Evolutionary conservation across 306 rosid genomes (phyloP).

Genomic region (Castanospermum australe): DNA sequence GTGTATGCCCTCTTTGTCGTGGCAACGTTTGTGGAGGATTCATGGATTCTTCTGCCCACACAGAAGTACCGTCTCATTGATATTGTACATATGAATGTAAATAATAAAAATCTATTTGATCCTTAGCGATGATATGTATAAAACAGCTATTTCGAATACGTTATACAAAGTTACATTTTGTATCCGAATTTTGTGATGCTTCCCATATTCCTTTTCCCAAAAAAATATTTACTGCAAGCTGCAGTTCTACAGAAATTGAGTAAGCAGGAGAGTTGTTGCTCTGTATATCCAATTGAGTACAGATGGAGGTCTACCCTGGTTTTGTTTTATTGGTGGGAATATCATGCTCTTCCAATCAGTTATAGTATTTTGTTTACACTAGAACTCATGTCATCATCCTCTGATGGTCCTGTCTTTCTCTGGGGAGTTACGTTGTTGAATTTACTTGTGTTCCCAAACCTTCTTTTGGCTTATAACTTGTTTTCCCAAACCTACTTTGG

Average conservation of each 20-base stretch:
- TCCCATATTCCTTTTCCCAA: too few species aligned
- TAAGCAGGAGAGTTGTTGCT: too few species aligned
- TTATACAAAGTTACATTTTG: not conserved
- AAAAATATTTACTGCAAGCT: too few species aligned
- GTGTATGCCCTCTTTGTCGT: slow-evolving; percentile 96
- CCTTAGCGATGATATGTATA: slow-evolving; percentile 23
- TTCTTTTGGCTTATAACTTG: too few species aligned
- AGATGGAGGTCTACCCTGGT: not conserved
- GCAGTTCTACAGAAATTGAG: too few species aligned
- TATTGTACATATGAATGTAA: slow-evolving; percentile 51
- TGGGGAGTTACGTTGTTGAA: not conserved
- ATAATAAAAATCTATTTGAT: slow-evolving; percentile 29
- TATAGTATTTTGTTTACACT: too few species aligned
- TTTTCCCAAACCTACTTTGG: too few species aligned
- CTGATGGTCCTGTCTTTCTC: not conserved
- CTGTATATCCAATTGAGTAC: too few species aligned
- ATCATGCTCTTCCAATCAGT: too few species aligned
- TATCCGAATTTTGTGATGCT: slow-evolving; percentile 1
- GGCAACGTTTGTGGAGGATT: slow-evolving; percentile 84
- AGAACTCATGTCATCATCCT: too few species aligned
- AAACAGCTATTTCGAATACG: not conserved
- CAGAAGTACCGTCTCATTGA: slow-evolving; percentile 61
- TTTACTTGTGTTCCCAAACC: too few species aligned
- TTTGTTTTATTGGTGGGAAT: not conserved
- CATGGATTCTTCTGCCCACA: slow-evolving; percentile 42